Conservation (phyloP, 164 flowering plant species). For the Nelumbo lutea region DNA sequence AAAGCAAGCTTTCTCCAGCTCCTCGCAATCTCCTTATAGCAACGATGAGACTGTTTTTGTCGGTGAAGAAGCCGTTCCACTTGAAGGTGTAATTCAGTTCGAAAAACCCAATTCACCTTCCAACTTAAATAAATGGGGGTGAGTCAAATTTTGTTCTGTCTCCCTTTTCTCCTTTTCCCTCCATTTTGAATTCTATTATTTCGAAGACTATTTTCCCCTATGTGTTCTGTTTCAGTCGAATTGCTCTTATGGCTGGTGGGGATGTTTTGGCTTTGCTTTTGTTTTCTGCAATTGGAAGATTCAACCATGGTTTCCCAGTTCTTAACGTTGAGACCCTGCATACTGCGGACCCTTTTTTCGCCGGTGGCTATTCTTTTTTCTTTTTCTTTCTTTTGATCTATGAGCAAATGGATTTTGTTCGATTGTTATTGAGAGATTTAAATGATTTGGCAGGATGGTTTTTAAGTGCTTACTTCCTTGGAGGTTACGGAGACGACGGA, state of each 20-base stretch:
- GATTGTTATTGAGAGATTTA: constrained; percentile 1
- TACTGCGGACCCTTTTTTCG: constrained; percentile 88
- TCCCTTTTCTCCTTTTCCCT: neutral
- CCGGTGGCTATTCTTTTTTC: constrained; percentile 41
- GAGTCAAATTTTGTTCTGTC: constrained; percentile 3
- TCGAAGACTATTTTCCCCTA: neutral
- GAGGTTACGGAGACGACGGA: constrained; percentile 87
- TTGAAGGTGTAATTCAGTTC: constrained; percentile 92
- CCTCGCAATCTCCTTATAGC: constrained; percentile 13
- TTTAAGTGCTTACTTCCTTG: constrained; percentile 83
- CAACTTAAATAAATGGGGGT: constrained; percentile 73
- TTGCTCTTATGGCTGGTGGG: constrained; percentile 76
- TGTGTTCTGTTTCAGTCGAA: constrained; percentile 33
- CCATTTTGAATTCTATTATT: neutral
- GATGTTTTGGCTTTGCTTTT: constrained; percentile 78
- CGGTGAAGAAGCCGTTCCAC: constrained; percentile 55
- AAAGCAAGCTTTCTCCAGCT: constrained; percentile 11
- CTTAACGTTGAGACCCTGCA: constrained; percentile 58
- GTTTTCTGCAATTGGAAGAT: constrained; percentile 84
- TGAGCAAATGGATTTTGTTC: neutral
- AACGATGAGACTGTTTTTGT: constrained; percentile 33
- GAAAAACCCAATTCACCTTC: constrained; percentile 57
- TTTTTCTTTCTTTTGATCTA: neutral
- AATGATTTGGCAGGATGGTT: constrained; percentile 66
- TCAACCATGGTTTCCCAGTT: constrained; percentile 77